Evolutionary conservation across 306 rosid genomes (phyloP).

Genomic region (Begonia loranthoides): DNA sequence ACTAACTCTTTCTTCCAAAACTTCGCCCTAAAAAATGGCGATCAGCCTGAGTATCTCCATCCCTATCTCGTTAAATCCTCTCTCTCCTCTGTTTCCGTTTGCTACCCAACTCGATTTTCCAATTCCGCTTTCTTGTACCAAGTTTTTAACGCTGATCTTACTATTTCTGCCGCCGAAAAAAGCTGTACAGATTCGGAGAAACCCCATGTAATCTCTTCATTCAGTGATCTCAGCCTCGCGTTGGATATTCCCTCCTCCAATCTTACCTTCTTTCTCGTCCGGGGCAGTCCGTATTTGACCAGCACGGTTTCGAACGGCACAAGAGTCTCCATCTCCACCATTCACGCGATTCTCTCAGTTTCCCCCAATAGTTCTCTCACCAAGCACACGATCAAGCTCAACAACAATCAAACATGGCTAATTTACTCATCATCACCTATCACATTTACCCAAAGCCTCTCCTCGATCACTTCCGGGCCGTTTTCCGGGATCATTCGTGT

Average conservation of each 20-base stretch:
- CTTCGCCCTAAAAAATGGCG: slow-evolving; percentile 58
- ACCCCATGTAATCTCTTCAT: slow-evolving; percentile 45
- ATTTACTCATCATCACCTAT: slow-evolving; percentile 50
- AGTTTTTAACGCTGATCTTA: slow-evolving; percentile 47
- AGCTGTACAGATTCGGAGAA: slow-evolving; percentile 11
- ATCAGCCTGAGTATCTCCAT: slow-evolving; percentile 74
- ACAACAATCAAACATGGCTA: slow-evolving; percentile 78
- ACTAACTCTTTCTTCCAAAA: slow-evolving; percentile 93
- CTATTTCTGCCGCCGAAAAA: slow-evolving; percentile 31
- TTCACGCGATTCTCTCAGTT: slow-evolving; percentile 47
- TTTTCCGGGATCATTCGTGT: slow-evolving; percentile 62
- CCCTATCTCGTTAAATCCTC: slow-evolving; percentile 67
- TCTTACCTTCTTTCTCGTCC: slow-evolving; percentile 50
- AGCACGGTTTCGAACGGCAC: slow-evolving; percentile 27
- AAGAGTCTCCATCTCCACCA: slow-evolving; percentile 42
- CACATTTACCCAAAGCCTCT: slow-evolving; percentile 16
- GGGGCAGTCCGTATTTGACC: slow-evolving; percentile 77
- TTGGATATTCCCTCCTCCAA: slow-evolving; percentile 62
- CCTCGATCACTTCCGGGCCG: slow-evolving; percentile 35
- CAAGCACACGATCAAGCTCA: slow-evolving; percentile 41
- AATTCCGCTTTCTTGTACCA: slow-evolving; percentile 36
- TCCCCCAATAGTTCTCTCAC: slow-evolving; percentile 36
- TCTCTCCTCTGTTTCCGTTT: slow-evolving; percentile 42
- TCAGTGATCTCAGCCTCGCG: slow-evolving; percentile 57
- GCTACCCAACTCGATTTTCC: slow-evolving; percentile 42